Base-by-base conservation (phyloP, 352 stramenopile genomes). In the Phytophthora rubi region DNA sequence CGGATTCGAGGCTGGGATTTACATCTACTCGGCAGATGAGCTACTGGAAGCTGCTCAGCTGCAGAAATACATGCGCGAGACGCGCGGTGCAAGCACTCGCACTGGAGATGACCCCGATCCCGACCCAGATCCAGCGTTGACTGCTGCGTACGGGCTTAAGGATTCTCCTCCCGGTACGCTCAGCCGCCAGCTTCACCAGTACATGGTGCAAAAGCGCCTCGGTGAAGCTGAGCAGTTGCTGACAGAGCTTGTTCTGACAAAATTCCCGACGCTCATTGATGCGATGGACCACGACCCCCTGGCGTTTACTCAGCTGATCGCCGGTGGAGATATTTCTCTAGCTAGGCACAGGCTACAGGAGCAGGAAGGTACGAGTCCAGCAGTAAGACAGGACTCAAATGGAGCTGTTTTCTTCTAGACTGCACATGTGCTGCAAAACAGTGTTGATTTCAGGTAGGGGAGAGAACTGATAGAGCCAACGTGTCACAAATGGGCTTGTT, bases 11-110 rank as follows among this genome's bases (percentile, higher is more conserved):
- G 71, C 76, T 21, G 77, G 77, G 9, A 79, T 82, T 45, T 95
- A 95, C 70, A 86, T 93, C 21, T 95, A 95, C 73, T 91, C 85
- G 23, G 85, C 80, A 4, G 88, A 95, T 39, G 85, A 95, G 45
- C 70, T 95, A 6, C 69, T 83, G 30, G 76, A 89, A 42, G 87
- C 87, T 13, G 71, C 82, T 16, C 59, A 69, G 8, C 58, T 93
- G 53, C 84, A 93, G 52, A 77, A 79, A 35, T 81, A 88, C 52
- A 72, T 93, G 60, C 77, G 75, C 12, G 61, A 73, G 23, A 81
- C 74, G 6, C 59, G 48, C 1, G 57, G 59, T 28, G 51, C 63
- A 45, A 65, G 8, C 18, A 30, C 54, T 75, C 47, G 33, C 23
- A 54, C 21, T 55, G 53, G 55, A 62, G 37, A 47, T 48, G 44